A percentile compares a stretch with the other conserved stretches of the same genome.
These are phyloP conservation scores for Eimeria falciformis DNA, from an alignment of 169 alveolate genomes.

Conservation along the genomic window DNA sequence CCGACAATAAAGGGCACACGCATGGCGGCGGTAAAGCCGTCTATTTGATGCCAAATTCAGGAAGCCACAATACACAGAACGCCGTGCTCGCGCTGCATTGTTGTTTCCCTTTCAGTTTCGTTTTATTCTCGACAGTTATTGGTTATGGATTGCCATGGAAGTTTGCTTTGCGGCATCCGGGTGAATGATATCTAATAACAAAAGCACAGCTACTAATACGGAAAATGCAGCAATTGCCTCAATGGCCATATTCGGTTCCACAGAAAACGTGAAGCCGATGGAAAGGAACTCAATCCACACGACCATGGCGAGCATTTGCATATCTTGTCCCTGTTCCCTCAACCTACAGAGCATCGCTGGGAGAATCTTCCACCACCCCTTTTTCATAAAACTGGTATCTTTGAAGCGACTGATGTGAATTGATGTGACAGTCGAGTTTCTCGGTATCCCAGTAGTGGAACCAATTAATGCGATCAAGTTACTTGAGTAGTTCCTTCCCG, in stretches of 20 bases:
- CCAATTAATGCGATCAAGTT: too few relatives aligned
- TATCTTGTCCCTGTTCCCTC: neutral
- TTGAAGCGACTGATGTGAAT: neutral
- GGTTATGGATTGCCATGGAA: too few relatives aligned
- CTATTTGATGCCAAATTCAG: too few relatives aligned
- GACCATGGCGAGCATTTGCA: neutral
- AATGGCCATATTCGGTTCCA: neutral
- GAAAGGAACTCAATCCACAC: slow-evolving; percentile 16
- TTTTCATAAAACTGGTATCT: neutral
- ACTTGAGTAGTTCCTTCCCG: neutral
- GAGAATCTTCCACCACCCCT: slow-evolving; percentile 18
- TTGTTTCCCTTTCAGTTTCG: too few relatives aligned
- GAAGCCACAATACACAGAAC: too few relatives aligned
- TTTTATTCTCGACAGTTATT: too few relatives aligned
- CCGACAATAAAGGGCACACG: too few relatives aligned
- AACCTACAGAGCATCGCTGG: neutral
- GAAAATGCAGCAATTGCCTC: slow-evolving; percentile 37
- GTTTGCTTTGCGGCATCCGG: neutral
- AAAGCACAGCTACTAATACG: slow-evolving; percentile 53
- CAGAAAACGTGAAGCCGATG: slow-evolving; percentile 12
- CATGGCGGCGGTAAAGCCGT: too few relatives aligned
- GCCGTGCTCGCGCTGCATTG: too few relatives aligned
- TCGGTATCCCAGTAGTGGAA: neutral
- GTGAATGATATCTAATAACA: slow-evolving; percentile 36
- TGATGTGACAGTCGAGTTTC: neutral